Percentiles rank a stretch among this genome's conserved stretches.
Conservation (phyloP, 2,329 filamentous ascomycete species). For the Mollisiaceae sp. region DNA sequence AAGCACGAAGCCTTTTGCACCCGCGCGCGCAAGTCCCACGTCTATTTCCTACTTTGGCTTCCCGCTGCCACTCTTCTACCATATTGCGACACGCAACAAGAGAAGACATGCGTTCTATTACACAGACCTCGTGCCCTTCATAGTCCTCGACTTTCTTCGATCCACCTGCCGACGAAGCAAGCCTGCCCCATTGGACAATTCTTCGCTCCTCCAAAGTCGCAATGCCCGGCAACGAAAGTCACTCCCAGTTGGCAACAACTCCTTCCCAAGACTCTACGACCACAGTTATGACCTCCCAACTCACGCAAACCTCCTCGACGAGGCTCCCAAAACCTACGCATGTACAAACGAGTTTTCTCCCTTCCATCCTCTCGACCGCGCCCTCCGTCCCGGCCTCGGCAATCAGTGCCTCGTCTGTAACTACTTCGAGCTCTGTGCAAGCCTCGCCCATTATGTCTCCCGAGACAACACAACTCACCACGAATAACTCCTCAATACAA, state of each 20-base stretch:
- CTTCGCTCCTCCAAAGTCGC: slow-evolving; percentile 21
- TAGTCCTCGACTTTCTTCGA: slow-evolving; percentile 28
- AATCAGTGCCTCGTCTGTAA: slow-evolving; percentile 60
- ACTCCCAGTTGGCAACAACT: slow-evolving; percentile 28
- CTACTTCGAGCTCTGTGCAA: slow-evolving; percentile 58
- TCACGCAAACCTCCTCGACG: slow-evolving; percentile 27
- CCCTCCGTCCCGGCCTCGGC: slow-evolving; percentile 56
- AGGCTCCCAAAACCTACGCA: slow-evolving; percentile 38
- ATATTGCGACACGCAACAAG: slow-evolving; percentile 12
- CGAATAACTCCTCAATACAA: slow-evolving; percentile 67
- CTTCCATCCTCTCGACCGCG: slow-evolving; percentile 38
- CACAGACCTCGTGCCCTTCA: slow-evolving; percentile 30
- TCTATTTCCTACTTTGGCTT: slow-evolving; percentile 18
- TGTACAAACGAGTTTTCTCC: slow-evolving; percentile 41
- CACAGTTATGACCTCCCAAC: slow-evolving; percentile 30
- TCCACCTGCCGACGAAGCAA: slow-evolving; percentile 27
- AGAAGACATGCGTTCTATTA: slow-evolving; percentile 39
- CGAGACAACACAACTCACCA: slow-evolving; percentile 54
- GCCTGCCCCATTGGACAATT: slow-evolving; percentile 33
- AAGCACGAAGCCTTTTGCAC: slow-evolving; percentile 10
- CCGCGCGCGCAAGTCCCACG: slow-evolving; percentile 4
- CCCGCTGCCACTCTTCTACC: slow-evolving; percentile 8
- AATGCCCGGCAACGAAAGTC: slow-evolving; percentile 34
- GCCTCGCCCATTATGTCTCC: slow-evolving; percentile 63
- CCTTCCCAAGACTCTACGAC: slow-evolving; percentile 19